phyloP scores from a whole-genome alignment of 2,329 filamentous ascomycete species.

The Fusarium irregulare region DNA sequence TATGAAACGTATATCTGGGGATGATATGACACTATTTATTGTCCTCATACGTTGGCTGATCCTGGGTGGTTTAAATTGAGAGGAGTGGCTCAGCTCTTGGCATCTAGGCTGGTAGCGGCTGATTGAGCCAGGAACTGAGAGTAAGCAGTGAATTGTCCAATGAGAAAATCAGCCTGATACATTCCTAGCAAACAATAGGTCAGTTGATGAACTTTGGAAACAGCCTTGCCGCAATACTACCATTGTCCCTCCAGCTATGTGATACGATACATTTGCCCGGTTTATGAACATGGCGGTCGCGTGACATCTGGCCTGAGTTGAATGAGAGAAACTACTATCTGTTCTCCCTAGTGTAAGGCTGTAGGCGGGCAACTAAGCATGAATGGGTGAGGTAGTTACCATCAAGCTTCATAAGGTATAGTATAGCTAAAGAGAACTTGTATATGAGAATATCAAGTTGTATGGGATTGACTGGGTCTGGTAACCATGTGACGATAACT shows the following conservation, averaged over 20 bases:
- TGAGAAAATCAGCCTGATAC: background rate
- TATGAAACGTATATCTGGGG: background rate
- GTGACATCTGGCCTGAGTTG: background rate
- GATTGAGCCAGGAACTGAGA: background rate
- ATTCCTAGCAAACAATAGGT: background rate
- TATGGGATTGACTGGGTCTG: background rate
- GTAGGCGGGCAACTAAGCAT: background rate
- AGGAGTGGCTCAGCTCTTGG: constrained; percentile 1
- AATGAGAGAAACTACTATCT: background rate
- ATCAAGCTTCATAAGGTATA: background rate
- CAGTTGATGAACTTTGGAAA: background rate
- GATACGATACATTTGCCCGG: background rate
- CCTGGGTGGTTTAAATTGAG: background rate
- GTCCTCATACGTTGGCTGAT: background rate
- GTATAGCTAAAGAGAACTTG: background rate
- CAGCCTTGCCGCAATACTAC: background rate
- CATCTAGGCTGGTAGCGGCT: background rate
- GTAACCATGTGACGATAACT: background rate
- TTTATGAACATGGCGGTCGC: background rate
- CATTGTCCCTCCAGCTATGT: background rate
- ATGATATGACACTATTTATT: background rate
- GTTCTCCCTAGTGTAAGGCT: background rate
- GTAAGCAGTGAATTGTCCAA: background rate
- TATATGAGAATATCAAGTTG: background rate
- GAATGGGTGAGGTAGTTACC: background rate